A percentile compares a stretch with the other conserved stretches of the same genome.
phyloP scores from a whole-genome alignment of 2,329 filamentous ascomycete genomes.

The Colletotrichum sp. region DNA sequence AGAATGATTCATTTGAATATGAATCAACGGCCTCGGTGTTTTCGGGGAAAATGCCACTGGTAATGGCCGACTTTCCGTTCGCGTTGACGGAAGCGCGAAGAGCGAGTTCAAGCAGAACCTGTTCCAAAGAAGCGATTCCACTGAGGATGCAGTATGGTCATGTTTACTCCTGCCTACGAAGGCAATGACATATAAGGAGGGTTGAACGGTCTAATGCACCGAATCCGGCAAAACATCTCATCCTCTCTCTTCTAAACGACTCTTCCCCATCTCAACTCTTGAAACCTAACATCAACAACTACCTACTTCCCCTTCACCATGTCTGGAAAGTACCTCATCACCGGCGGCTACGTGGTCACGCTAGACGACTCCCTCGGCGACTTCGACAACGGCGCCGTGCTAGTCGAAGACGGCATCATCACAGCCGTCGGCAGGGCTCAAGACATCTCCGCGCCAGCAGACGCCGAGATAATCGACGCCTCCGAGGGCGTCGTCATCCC shows the following conservation, averaged over 20 bases:
- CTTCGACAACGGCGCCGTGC: neutral
- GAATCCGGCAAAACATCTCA: neutral
- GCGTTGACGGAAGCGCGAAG: neutral
- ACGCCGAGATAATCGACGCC: neutral
- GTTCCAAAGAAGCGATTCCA: neutral
- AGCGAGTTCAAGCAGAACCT: neutral
- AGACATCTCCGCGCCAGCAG: neutral
- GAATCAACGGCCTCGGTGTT: neutral
- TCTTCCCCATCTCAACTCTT: neutral
- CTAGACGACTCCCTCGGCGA: neutral
- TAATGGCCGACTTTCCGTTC: neutral
- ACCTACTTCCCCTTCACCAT: neutral
- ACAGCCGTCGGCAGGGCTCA: neutral
- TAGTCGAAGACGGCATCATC: neutral
- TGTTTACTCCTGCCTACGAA: neutral
- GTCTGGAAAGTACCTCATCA: neutral
- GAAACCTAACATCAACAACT: neutral
- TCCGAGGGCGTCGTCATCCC: neutral
- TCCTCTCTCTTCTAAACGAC: fast-evolving
- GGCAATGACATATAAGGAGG: neutral
- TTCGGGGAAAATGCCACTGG: neutral
- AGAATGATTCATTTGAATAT: neutral
- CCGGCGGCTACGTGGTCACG: neutral
- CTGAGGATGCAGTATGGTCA: neutral
- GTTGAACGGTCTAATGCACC: neutral